phyloP scores from a whole-genome alignment of 148 eudicot genomes.

The Agrostemma githago region DNA sequence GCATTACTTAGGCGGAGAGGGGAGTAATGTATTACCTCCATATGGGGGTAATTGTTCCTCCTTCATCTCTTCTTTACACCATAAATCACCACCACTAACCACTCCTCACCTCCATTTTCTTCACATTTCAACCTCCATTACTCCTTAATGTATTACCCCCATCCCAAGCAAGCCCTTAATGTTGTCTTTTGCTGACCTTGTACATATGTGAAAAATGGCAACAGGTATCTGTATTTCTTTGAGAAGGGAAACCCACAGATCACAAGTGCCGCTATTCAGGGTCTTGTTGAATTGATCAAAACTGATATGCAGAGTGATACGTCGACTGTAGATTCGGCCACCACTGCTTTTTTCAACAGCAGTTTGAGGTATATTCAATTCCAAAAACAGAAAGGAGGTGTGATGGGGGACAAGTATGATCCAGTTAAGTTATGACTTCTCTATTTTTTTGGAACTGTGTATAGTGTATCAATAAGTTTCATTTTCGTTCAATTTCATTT shows the following conservation, averaged over 20 bases:
- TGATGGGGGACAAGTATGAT: slow-evolving; percentile 80
- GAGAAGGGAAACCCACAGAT: slow-evolving; percentile 89
- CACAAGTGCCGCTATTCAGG: slow-evolving; percentile 65
- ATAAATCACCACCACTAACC: no score
- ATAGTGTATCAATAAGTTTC: not conserved
- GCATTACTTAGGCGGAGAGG: no score
- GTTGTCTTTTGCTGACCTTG: not conserved
- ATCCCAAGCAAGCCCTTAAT: no score
- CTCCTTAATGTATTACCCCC: no score
- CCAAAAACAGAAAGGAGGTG: slow-evolving; percentile 95
- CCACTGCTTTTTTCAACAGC: slow-evolving; percentile 76
- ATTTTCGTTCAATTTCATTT: not conserved
- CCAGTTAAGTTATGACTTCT: slow-evolving; percentile 52
- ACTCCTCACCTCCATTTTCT: no score
- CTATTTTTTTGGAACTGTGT: slow-evolving; percentile 5
- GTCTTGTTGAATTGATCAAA: slow-evolving; percentile 77
- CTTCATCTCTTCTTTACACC: no score
- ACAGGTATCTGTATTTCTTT: slow-evolving; percentile 84
- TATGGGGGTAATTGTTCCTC: no score
- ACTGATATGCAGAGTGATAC: slow-evolving; percentile 80
- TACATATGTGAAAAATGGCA: slow-evolving; percentile 11
- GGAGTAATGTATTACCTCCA: no score
- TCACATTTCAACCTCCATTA: no score
- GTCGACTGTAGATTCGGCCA: slow-evolving; percentile 42
- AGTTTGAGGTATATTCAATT: slow-evolving; percentile 84